Percentiles rank a stretch among this genome's conserved stretches.
phyloP scores from a whole-genome alignment of 2,329 filamentous ascomycete species.

The Fusarium globosum region DNA sequence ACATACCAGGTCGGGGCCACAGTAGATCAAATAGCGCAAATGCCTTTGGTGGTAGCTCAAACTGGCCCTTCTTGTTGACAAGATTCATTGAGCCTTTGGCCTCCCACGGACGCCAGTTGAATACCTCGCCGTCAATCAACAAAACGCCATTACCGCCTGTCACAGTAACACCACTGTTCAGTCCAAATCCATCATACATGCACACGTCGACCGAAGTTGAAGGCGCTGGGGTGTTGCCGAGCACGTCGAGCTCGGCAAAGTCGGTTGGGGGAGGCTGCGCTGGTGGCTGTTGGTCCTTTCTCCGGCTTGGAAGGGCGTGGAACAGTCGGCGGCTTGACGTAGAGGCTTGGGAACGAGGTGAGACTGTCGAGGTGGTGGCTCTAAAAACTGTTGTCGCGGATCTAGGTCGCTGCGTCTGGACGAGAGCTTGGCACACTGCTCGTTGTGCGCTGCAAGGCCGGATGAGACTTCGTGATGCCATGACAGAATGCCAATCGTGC shows the following conservation, averaged over 20 bases:
- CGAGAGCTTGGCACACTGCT: constrained; percentile 32
- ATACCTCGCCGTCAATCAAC: constrained; percentile 87
- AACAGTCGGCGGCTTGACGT: constrained; percentile 26
- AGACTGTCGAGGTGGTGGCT: constrained; percentile 1
- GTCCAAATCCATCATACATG: constrained; percentile 82
- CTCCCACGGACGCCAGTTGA: constrained; percentile 87
- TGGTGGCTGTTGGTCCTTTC: constrained; percentile 41
- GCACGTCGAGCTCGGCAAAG: constrained; percentile 81
- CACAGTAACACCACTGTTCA: constrained; percentile 83
- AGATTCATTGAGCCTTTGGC: constrained; percentile 60
- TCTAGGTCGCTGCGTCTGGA: constrained; percentile 22
- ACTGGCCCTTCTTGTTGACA: constrained; percentile 82
- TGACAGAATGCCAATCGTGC: not conserved
- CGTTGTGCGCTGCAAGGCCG: constrained; percentile 36
- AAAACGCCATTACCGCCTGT: constrained; percentile 77
- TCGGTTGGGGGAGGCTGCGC: constrained; percentile 62
- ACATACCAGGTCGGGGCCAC: constrained; percentile 89
- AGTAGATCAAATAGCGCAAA: constrained; percentile 82
- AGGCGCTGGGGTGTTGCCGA: constrained; percentile 79
- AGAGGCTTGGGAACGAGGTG: not conserved
- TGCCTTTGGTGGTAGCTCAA: constrained; percentile 75
- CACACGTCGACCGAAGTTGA: constrained; percentile 87
- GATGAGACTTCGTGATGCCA: constrained; percentile 40
- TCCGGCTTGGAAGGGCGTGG: constrained; percentile 32
- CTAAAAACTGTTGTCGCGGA: constrained; percentile 27